phyloP scores from a whole-genome alignment of 345 rosid species.

The Rubroshorea leprosula region DNA sequence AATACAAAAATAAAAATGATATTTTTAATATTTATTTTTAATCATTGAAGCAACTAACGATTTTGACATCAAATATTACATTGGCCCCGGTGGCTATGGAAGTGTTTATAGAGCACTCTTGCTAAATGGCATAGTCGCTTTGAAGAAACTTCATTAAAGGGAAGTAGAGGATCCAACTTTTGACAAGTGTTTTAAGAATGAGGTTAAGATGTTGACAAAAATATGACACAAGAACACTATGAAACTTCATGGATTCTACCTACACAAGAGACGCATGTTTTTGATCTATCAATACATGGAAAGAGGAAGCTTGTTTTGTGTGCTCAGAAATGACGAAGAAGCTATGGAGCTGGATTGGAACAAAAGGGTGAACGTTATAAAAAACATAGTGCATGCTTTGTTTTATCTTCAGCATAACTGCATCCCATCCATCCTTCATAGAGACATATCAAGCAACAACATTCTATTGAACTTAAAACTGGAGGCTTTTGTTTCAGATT shows the following conservation, averaged over 20 bases:
- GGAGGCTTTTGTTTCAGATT: slow-evolving; percentile 2
- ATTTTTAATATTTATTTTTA: background rate
- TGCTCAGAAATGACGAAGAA: background rate
- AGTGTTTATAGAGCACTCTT: slow-evolving; percentile 5
- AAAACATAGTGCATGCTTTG: background rate
- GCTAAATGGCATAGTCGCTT: background rate
- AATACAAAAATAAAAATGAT: no score
- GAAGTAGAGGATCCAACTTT: slow-evolving; percentile 3
- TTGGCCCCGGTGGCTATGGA: slow-evolving; percentile 5
- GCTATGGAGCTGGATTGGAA: slow-evolving; percentile 6
- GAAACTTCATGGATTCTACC: slow-evolving; percentile 3
- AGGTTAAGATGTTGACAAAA: background rate
- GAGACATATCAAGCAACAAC: slow-evolving; percentile 3
- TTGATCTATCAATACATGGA: slow-evolving; percentile 4
- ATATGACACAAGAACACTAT: slow-evolving; percentile 1
- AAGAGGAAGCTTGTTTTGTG: background rate
- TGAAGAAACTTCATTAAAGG: background rate
- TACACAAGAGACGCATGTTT: background rate
- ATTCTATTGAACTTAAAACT: background rate
- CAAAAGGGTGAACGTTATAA: background rate
- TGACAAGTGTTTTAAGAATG: background rate
- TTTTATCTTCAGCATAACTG: slow-evolving; percentile 1
- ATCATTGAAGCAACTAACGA: slow-evolving; percentile 6
- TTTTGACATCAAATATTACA: slow-evolving; percentile 1
- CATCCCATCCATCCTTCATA: background rate